These are phyloP conservation scores for Ophiostoma novo-ulmi DNA, from an alignment of 2,329 filamentous ascomycete genomes.

Conservation along the genomic window DNA sequence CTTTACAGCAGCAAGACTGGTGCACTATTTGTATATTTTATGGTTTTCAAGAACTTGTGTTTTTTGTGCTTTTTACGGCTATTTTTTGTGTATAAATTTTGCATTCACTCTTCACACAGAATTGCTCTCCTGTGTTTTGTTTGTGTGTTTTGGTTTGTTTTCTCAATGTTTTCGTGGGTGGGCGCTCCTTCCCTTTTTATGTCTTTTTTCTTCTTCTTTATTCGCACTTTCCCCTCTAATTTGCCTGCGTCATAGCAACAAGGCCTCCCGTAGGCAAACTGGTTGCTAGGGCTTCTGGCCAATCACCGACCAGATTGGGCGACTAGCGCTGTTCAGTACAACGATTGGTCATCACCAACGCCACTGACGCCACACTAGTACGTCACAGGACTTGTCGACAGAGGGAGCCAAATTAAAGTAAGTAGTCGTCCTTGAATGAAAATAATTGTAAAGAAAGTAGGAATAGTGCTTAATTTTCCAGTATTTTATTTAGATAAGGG, in stretches of 20 bases:
- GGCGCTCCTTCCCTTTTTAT: slow-evolving; percentile 4
- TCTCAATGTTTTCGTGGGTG: background rate
- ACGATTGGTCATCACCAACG: background rate
- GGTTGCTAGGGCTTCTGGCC: slow-evolving; percentile 10
- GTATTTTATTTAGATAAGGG: no score
- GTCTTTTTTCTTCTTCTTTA: background rate
- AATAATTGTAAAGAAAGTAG: no score
- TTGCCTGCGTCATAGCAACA: slow-evolving; percentile 18
- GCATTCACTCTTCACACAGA: background rate
- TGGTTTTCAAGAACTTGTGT: background rate
- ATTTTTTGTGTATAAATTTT: background rate
- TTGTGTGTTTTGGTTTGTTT: slow-evolving; percentile 8
- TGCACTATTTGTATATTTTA: background rate
- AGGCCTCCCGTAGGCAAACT: slow-evolving; percentile 11
- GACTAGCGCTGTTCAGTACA: background rate
- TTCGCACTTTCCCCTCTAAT: slow-evolving; percentile 10
- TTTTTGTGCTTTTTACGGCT: slow-evolving; percentile 9
- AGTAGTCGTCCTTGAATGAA: no score
- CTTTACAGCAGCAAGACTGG: background rate
- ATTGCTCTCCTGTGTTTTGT: background rate
- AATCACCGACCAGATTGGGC: background rate
- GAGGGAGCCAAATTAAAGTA: background rate
- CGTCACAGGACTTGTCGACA: background rate
- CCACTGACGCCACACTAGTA: slow-evolving; percentile 13
- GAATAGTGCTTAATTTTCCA: no score